These are phyloP conservation scores for Artemisia argyi DNA, from an alignment of 129 eudicot species.

Conservation along the genomic window DNA sequence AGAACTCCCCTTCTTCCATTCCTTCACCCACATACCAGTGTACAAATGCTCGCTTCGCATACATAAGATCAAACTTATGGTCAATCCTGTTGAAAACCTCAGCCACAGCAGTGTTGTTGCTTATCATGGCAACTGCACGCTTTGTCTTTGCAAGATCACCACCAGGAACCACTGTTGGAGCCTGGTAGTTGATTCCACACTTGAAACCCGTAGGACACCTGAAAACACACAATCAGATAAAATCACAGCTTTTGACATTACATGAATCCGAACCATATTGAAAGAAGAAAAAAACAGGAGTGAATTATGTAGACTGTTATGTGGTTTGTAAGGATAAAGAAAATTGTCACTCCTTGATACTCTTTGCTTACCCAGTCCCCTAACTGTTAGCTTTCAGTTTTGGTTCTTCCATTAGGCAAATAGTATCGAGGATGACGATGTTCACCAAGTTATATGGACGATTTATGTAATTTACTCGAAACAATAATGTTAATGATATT, in stretches of 20 bases:
- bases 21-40: conserved; percentile 32
- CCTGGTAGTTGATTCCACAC: conserved; percentile 27
- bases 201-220: conserved; percentile 31
- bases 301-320: neutral
- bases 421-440: no score
- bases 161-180: conserved; percentile 25
- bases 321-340: no score
- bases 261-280: neutral
- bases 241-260: neutral
- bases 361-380: no score
- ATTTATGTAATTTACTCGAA: neutral
- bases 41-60: conserved; percentile 26
- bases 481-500: neutral
- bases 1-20: conserved; percentile 31
- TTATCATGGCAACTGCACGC: conserved; percentile 28
- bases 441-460: neutral
- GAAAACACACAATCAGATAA: neutral
- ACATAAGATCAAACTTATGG: conserved; percentile 32
- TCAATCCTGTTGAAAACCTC: conserved; percentile 28
- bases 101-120: conserved; percentile 27
- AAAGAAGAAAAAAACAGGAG: neutral
- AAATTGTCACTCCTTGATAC: no score
- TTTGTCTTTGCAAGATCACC: conserved; percentile 29
- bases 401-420: no score
- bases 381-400: no score